phyloP scores from a whole-genome alignment of 257 asterid genomes.

The Catharanthus roseus region DNA sequence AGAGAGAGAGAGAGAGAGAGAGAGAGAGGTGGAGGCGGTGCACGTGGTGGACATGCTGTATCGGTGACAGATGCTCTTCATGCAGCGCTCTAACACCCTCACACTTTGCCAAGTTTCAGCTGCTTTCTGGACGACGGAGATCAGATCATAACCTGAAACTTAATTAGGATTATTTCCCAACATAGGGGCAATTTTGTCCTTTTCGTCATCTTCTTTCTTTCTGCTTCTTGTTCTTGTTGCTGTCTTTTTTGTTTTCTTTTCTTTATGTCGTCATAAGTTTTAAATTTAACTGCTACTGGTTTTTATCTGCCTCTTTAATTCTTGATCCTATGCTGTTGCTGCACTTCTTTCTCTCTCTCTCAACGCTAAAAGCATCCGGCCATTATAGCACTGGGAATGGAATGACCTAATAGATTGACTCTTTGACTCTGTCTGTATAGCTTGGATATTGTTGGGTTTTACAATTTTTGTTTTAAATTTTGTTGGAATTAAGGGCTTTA shows the following conservation, averaged over 20 bases:
- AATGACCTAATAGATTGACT: too few species aligned
- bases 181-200: not conserved
- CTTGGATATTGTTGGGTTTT: too few species aligned
- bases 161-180: not conserved
- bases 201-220: not conserved
- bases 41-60: slow-evolving; percentile 19
- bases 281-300: not conserved
- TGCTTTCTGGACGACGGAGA: slow-evolving; percentile 2
- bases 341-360: too few species aligned
- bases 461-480: too few species aligned
- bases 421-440: too few species aligned
- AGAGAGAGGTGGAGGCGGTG: slow-evolving; percentile 7
- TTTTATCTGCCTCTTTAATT: not conserved
- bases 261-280: not conserved
- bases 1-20: too few species aligned
- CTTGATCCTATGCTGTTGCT: not conserved
- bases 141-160: too few species aligned
- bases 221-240: not conserved
- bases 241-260: not conserved
- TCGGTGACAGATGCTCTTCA: slow-evolving; percentile 25
- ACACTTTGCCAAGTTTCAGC: slow-evolving; percentile 21
- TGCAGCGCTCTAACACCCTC: slow-evolving; percentile 20
- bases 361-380: too few species aligned
- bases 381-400: too few species aligned
- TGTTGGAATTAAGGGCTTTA: too few species aligned